Evolutionary conservation across 2,329 filamentous ascomycete genomes (phyloP).

Genomic region (Plectosphaerella plurivora): DNA sequence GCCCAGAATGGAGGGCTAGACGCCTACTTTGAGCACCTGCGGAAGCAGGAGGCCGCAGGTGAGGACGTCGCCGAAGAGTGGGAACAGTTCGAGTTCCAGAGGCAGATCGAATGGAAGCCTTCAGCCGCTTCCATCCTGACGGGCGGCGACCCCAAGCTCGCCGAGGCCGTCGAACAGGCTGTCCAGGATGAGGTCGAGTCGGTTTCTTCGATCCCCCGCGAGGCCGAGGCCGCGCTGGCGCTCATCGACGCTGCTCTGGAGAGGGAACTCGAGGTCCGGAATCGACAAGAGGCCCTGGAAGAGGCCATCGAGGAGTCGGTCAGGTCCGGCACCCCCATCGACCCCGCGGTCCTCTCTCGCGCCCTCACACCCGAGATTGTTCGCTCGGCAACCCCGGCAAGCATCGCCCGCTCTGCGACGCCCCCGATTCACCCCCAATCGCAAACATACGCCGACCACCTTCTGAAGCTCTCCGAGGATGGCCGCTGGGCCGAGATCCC

Average conservation of each 20-base stretch:
- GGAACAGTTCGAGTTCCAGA: constrained; percentile 86
- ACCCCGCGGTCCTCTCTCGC: constrained; percentile 34
- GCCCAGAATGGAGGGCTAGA: constrained; percentile 60
- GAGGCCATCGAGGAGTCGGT: constrained; percentile 35
- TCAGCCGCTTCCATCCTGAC: constrained; percentile 45
- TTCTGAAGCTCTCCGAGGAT: constrained; percentile 67
- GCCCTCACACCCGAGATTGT: constrained; percentile 35
- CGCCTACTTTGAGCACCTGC: constrained; percentile 88
- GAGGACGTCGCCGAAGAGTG: constrained; percentile 72
- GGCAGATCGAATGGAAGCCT: constrained; percentile 85
- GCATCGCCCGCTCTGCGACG: constrained; percentile 52
- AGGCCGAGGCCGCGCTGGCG: constrained; percentile 60
- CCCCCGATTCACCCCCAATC: constrained; percentile 61
- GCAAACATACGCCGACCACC: constrained; percentile 70
- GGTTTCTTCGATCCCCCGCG: constrained; percentile 29
- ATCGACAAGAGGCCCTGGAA: constrained; percentile 37
- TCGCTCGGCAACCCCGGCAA: constrained; percentile 36
- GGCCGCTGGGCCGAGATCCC: constrained; percentile 84
- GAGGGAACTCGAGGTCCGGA: constrained; percentile 63
- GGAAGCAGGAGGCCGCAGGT: constrained; percentile 60
- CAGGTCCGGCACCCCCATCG: constrained; percentile 27
- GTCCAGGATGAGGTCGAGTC: constrained; percentile 26
- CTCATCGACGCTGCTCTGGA: constrained; percentile 83
- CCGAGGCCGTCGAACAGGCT: constrained; percentile 28
- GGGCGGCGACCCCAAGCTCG: constrained; percentile 51